Conservation (phyloP, 805 yeast genomes). For the Wickerhamiella cacticola region DNA sequence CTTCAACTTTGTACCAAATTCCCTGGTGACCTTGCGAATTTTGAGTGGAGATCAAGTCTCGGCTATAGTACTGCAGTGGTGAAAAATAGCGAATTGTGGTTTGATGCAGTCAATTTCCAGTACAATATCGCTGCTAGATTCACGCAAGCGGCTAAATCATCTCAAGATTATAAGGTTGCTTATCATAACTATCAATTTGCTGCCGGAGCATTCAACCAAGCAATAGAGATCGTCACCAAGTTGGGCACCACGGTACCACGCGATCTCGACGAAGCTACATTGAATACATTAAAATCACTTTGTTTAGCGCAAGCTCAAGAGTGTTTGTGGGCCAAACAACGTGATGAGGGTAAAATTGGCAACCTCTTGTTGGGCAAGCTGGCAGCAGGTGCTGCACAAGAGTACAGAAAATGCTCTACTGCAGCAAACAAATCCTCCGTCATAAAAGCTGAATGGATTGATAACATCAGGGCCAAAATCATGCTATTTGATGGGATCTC, state of each 20-base stretch:
- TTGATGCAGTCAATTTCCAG: conserved; percentile 50
- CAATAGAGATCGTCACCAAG: conserved; percentile 24
- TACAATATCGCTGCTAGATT: conserved; percentile 60
- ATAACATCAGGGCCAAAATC: conserved; percentile 46
- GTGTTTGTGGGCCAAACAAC: conserved; percentile 67
- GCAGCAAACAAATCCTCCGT: conserved; percentile 39
- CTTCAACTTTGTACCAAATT: conserved; percentile 35
- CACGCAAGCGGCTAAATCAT: conserved; percentile 40
- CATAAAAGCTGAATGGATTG: conserved; percentile 51
- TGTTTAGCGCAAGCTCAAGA: conserved; percentile 84
- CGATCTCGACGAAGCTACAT: conserved; percentile 42
- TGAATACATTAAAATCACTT: conserved; percentile 39
- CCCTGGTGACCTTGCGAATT: conserved; percentile 47
- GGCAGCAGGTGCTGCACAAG: conserved; percentile 49
- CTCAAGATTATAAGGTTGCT: conserved; percentile 43
- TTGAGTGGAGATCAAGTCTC: conserved; percentile 64
- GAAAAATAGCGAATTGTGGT: conserved; percentile 37
- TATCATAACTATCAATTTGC: conserved; percentile 55
- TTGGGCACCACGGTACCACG: conserved; percentile 25
- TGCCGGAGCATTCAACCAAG: conserved; percentile 49
- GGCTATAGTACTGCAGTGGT: conserved; percentile 42
- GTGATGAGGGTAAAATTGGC: conserved; percentile 35
- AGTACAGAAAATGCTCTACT: conserved; percentile 38
- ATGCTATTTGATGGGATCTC: conserved; percentile 64
- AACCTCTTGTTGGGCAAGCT: conserved; percentile 53